Evolutionary conservation across 2,329 filamentous ascomycete genomes (phyloP).

Genomic region (Paraconiothyrium sp.): DNA sequence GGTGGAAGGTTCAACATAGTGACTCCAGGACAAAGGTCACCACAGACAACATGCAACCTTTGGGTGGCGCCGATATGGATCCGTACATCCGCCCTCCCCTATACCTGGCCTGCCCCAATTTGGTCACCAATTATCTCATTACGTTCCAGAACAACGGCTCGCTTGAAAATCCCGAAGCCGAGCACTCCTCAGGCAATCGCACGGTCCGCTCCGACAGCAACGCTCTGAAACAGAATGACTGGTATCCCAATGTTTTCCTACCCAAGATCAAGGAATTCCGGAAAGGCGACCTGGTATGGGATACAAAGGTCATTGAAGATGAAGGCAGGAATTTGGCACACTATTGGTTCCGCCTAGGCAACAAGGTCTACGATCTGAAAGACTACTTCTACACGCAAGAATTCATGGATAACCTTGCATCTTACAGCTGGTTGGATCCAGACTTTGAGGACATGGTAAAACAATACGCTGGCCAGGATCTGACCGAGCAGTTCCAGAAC

Average conservation of each 20-base stretch:
- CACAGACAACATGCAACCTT: conserved; percentile 73
- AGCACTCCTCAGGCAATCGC: conserved; percentile 75
- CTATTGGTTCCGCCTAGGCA: conserved; percentile 81
- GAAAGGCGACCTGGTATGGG: conserved; percentile 85
- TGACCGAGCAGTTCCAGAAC: conserved; percentile 72
- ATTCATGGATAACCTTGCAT: conserved; percentile 61
- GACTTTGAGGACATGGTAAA: conserved; percentile 74
- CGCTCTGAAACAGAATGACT: conserved; percentile 70
- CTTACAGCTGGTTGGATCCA: conserved; percentile 77
- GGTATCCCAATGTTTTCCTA: conserved; percentile 80
- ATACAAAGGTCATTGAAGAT: conserved; percentile 64
- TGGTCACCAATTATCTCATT: conserved; percentile 70
- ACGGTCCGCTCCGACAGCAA: conserved; percentile 63
- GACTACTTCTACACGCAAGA: conserved; percentile 86
- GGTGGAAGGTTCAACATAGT: conserved; percentile 86
- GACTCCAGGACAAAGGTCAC: conserved; percentile 71
- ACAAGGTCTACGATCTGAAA: conserved; percentile 85
- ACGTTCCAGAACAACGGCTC: conserved; percentile 73
- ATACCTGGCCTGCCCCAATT: conserved; percentile 74
- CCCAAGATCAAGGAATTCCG: conserved; percentile 86
- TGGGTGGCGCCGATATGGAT: conserved; percentile 82
- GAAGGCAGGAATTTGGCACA: conserved; percentile 75
- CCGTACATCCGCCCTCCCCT: conserved; percentile 87
- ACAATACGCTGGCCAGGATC: conserved; percentile 80
- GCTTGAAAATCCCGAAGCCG: conserved; percentile 61